Evolutionary conservation across 352 stramenopile species (phyloP), one percentile per base, ranked within the genome.

Genomic region (Pythium inflatum): DNA sequence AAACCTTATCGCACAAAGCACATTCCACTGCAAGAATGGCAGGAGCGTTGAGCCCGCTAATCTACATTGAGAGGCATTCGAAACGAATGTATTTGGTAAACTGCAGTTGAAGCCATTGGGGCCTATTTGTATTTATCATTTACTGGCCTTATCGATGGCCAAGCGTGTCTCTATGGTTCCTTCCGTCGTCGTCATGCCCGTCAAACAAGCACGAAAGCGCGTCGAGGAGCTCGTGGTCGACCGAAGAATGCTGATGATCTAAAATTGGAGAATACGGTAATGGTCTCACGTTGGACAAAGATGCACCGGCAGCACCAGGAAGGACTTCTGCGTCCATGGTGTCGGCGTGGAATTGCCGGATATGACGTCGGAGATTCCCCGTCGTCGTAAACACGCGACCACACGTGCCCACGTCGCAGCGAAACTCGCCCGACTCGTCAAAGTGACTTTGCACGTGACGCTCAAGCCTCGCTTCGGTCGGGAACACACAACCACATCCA

Each of bases 301-400:
- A 25, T 27, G 16, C 45, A 5, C 33, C 5, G 24, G n/a, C n/a
- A n/a, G n/a, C n/a, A 11, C 20, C 45, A 9, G 20, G 1, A 33
- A 9, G 5, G 45, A 4, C 45, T 25, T 14, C 5, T 7, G 30
- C 22, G 45, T 25, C 4, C 45, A 25, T 33, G 45, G 14, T 28
- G n/a, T 60, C 28, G 11, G 2, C 43, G 41, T 88, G 81, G 58
- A 87, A 76, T 48, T 76, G 79, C 36, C 79, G 79, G 53, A 89
- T 73, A 67, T 89, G 81, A 43, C 81, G 81, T 31, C 79, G 85
- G 25, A 89, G 27, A 22, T 64, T 64, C 1, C 56, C 56, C 20
- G 25, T 24, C 2, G 56, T 64, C 24, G 38, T 64, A 34, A 64
- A 64, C 24, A 64, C 56, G 25, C 56, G 56, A 25, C 56, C 56